Evolutionary conservation across 2,329 filamentous ascomycete species (phyloP), one percentile per base, ranked within the genome.

Genomic region (Xylaria sp.): DNA sequence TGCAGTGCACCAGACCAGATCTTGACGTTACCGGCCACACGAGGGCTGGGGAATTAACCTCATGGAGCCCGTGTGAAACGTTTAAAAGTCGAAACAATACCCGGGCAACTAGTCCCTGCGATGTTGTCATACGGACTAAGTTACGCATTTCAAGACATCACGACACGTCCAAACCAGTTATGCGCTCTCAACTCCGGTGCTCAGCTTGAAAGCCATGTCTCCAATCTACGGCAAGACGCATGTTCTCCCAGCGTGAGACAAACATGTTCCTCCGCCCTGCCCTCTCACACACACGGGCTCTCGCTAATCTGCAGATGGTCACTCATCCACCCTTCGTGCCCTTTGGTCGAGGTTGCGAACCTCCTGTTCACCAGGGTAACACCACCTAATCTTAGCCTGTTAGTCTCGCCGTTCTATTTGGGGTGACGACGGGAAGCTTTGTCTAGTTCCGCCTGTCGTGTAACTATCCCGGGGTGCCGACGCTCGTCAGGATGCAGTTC

Each of bases 151-250:
- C 27, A 29, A 53, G 54, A 23, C 48, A 43, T 51, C 49, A 44
- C 37, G 13, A 40, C 33, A 48, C 25, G 29, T 48, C 19, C 25
- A 25, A 23, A 53, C 19, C 41, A 63, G 44, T 15, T 19, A 55
- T 25, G 15, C 27, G 19, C 38, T 17, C 51, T 38, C 53, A 9
- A 52, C 40, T 46, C 19, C 31, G 9, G 23, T 51, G 48, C 44
- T 54, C 29, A 43, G n/a, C 35, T 27, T 53, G 25, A 52, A 29
- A 38, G 33, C 27, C 53, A 43, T 58, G 33, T 21, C 33, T 49
- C 51, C 40, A 44, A 35, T 11, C 5, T 21, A 38, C 47, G 62
- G 62, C 58, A 49, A 31, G 38, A 56, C 57, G 61, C 61, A 63
- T 53, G 37, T n/a, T 38, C 43, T 49, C 44, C 21, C 31, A 54